Percentiles rank a stretch among this genome's conserved stretches.
Conservation (phyloP, 164 flowering plant genomes). For the Piper longum region DNA sequence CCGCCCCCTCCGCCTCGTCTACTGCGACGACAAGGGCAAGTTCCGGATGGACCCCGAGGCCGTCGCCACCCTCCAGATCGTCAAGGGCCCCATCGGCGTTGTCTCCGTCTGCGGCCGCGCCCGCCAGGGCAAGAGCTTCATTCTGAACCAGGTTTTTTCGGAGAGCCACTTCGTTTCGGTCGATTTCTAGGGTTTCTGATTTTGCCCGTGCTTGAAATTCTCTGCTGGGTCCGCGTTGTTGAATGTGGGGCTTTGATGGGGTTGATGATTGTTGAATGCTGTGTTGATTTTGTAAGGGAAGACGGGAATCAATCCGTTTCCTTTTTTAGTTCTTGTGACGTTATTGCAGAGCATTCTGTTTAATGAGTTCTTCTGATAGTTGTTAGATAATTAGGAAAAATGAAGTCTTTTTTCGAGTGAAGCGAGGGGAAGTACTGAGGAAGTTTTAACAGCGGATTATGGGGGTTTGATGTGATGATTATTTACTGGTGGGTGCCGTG, state of each 20-base stretch:
- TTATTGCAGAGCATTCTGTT: no score
- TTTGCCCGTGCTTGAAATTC: background rate
- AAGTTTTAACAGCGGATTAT: background rate
- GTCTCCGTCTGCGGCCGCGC: conserved; percentile 98
- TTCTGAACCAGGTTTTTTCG: conserved; percentile 70
- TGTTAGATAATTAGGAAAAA: no score
- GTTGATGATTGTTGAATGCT: no score
- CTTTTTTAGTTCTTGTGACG: no score
- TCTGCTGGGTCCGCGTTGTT: no score
- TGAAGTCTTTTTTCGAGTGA: no score
- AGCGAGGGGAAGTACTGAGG: no score
- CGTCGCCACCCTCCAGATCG: conserved; percentile 73
- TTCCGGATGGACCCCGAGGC: conserved; percentile 97
- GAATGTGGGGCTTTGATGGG: no score
- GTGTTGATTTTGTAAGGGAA: no score
- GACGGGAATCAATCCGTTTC: no score
- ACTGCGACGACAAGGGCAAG: conserved; percentile 86
- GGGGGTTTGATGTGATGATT: background rate
- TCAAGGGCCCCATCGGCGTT: conserved; percentile 84
- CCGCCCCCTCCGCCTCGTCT: conserved; percentile 75
- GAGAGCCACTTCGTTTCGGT: background rate
- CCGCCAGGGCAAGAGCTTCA: conserved; percentile 95
- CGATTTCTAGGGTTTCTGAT: no score
- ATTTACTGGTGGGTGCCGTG: background rate
- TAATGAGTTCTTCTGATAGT: no score